Evolutionary conservation across 78 protist species (phyloP).

Genomic region (Guillardia theta): DNA sequence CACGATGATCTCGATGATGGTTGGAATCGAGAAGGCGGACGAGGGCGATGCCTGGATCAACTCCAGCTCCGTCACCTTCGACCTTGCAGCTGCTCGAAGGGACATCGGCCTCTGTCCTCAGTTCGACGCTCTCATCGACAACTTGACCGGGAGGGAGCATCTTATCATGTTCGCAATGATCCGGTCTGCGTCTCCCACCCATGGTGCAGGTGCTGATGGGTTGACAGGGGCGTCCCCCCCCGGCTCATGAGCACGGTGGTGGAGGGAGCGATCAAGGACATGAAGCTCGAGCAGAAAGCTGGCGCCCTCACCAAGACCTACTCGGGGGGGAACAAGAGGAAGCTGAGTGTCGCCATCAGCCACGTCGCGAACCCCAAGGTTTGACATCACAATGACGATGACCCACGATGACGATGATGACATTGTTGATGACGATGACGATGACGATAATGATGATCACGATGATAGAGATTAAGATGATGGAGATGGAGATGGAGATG

Average conservation of each 20-base stretch:
- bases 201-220: background rate
- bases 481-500: background rate
- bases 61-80: background rate
- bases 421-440: too few relatives aligned
- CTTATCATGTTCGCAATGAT: slow-evolving; percentile 1
- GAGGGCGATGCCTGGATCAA: slow-evolving; percentile 56
- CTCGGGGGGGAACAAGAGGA: slow-evolving; percentile 87
- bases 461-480: background rate
- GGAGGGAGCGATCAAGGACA: background rate
- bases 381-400: too few relatives aligned
- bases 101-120: slow-evolving; percentile 89
- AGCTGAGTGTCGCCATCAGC: slow-evolving; percentile 74
- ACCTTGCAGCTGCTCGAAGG: slow-evolving; percentile 51
- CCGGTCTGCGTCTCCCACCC: slow-evolving; percentile 49
- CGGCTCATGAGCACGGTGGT: background rate
- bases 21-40: slow-evolving; percentile 73
- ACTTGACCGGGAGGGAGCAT: slow-evolving; percentile 61
- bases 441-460: background rate
- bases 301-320: background rate
- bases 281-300: background rate
- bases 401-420: too few relatives aligned
- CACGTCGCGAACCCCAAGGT: slow-evolving; percentile 68
- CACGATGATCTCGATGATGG: slow-evolving; percentile 66
- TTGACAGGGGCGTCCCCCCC: background rate
- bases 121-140: slow-evolving; percentile 58